Conservation (phyloP, 139 green algal species). For the Chlamydomonas schloesseri region DNA sequence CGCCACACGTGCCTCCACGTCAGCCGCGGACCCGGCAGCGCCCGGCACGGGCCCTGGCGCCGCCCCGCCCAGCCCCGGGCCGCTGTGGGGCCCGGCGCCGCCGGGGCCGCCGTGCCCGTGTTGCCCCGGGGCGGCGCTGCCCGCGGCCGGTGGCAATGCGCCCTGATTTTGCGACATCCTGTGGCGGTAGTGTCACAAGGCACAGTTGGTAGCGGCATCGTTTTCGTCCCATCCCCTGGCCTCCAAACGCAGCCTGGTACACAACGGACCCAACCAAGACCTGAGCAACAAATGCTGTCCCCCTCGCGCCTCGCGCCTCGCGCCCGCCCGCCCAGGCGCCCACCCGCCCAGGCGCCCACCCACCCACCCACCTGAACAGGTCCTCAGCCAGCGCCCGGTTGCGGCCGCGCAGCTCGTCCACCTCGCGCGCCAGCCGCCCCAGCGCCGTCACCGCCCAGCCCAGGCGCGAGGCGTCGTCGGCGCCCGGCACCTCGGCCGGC, state of each 20-base stretch:
- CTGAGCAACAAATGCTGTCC: too few relatives aligned
- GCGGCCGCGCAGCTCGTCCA: slow-evolving; percentile 59
- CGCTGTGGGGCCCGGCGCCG: too few relatives aligned
- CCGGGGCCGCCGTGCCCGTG: neutral
- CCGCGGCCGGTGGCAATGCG: too few relatives aligned
- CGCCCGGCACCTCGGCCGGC: slow-evolving; percentile 23
- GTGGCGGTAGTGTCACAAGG: too few relatives aligned
- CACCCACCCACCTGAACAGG: slow-evolving; percentile 51
- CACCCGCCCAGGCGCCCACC: too few relatives aligned
- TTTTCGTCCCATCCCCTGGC: too few relatives aligned
- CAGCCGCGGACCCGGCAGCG: slow-evolving; percentile 9
- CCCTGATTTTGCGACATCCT: neutral
- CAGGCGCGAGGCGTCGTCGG: slow-evolving; percentile 50
- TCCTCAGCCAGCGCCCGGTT: slow-evolving; percentile 73
- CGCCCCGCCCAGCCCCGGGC: neutral
- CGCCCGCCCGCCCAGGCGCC: too few relatives aligned
- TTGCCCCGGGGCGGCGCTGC: neutral
- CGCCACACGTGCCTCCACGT: slow-evolving; percentile 53
- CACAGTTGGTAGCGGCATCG: too few relatives aligned
- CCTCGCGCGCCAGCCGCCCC: slow-evolving; percentile 49
- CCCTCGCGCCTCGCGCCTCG: too few relatives aligned
- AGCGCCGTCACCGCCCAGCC: slow-evolving; percentile 50
- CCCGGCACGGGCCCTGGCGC: neutral
- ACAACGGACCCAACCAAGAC: too few relatives aligned
- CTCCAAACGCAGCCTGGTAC: too few relatives aligned